Base-by-base conservation (phyloP, 805 yeast species). In the Cephaloascus albidus region DNA sequence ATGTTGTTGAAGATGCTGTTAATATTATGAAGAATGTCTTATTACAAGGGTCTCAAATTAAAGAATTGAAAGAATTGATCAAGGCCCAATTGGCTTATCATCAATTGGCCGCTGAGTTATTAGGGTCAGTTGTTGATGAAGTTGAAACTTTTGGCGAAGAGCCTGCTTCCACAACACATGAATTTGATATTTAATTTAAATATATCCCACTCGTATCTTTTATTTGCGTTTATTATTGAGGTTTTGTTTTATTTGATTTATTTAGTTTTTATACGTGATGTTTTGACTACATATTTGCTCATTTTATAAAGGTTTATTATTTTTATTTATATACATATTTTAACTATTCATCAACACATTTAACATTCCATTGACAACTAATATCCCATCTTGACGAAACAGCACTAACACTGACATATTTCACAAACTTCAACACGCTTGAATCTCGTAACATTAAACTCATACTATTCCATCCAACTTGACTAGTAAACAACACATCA, bases 321-420 rank as follows among this genome's bases (percentile, higher is more conserved):
- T n/a, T n/a, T n/a, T n/a, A n/a, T n/a, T n/a, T n/a, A n/a, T n/a
- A n/a, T n/a, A n/a, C n/a, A n/a, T n/a, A n/a, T n/a, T n/a, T n/a
- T n/a, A n/a, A n/a, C 1, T 61, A 72, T 2, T 61, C 69, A 4
- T 59, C 78, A 3, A 53, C 66, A 20, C 64, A 65, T 44, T 68
- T 73, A 20, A 85, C 81, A 47, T 76, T 79, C 93, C 95, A 90
- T 51, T 81, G 83, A 40, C 82, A 77, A 27, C 70, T 68, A 33
- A 93, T 65, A 54, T 93, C 99, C 96, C 96, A 93, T 54, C 98
- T 71, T 33, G 93, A 80, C 1, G 97, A 95, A 43, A 79, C 78
- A 4, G 97, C 96, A 45, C 76, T 76, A 58, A 76, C 76, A 52
- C 96, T 85, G 16, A 90, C 90, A 51, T 93, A 93, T 57, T 93